Conservation (phyloP, 495 filamentous ascomycete species). For the Elaphomyces granulatus region DNA sequence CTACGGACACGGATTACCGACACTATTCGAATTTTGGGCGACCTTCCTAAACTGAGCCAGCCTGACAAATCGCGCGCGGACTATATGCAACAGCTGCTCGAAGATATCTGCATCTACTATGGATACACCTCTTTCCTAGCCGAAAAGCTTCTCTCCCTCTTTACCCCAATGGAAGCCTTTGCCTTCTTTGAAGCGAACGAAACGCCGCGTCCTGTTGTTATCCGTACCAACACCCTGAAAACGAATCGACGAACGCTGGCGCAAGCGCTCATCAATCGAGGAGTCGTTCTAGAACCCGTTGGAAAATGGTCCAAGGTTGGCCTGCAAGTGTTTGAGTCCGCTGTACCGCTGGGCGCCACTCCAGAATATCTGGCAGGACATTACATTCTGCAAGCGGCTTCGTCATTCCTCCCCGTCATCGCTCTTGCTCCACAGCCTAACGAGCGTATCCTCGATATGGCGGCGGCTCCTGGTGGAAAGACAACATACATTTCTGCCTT, state of each 20-base stretch:
- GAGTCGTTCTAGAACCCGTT: constrained; percentile 88
- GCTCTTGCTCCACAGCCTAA: constrained; percentile 86
- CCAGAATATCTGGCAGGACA: constrained; percentile 95
- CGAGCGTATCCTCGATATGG: constrained; percentile 88
- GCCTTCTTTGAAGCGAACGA: constrained; percentile 99
- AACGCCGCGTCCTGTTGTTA: constrained; percentile 70
- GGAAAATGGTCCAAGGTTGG: constrained; percentile 99
- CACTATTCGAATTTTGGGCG: constrained; percentile 77
- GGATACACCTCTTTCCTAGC: constrained; percentile 75
- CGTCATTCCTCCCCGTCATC: constrained; percentile 96
- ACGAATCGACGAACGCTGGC: constrained; percentile 87
- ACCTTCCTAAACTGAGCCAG: constrained; percentile 66
- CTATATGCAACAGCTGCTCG: constrained; percentile 71
- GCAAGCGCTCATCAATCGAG: constrained; percentile 90
- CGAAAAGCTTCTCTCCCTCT: constrained; percentile 78
- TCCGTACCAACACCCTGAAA: constrained; percentile 87
- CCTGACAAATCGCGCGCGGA: constrained; percentile 68
- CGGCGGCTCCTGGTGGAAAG: constrained; percentile 94
- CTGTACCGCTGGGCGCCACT: constrained; percentile 91
- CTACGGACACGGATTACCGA: constrained; percentile 86
- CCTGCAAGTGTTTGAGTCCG: constrained; percentile 86
- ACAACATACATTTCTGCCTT: constrained; percentile 91
- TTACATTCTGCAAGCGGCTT: constrained; percentile 94
- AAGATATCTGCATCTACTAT: constrained; percentile 90
- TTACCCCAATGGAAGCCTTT: constrained; percentile 86